These are phyloP conservation scores for Auriscalpium microsporum DNA, from an alignment of 768 basidiomycete species.

Conservation along the genomic window DNA sequence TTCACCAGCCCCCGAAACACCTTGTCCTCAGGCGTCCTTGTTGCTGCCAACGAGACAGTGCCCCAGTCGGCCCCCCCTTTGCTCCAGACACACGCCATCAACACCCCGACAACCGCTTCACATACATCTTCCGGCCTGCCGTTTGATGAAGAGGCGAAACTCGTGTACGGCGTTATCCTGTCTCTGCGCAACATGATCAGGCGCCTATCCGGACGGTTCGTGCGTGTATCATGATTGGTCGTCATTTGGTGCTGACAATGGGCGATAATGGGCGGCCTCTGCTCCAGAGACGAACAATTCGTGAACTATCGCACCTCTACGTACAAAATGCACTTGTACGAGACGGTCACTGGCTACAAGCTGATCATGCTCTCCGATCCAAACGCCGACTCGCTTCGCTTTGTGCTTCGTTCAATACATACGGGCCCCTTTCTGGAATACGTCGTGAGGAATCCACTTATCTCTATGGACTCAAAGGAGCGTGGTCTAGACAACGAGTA, in stretches of 20 bases:
- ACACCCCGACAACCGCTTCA: conserved; percentile 21
- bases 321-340: conserved; percentile 91
- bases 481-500: conserved; percentile 91
- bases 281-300: conserved; percentile 78
- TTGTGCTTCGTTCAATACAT: conserved; percentile 82
- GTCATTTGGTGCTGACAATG: neutral
- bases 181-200: conserved; percentile 91
- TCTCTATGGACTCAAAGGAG: conserved; percentile 72
- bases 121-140: conserved; percentile 46
- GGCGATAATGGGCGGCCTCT: neutral
- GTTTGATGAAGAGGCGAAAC: conserved; percentile 95
- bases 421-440: conserved; percentile 90
- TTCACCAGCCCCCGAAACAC: conserved; percentile 59
- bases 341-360: conserved; percentile 87
- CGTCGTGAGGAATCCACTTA: conserved; percentile 87
- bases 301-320: conserved; percentile 83
- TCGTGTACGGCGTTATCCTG: conserved; percentile 93
- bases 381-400: conserved; percentile 70
- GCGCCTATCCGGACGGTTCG: conserved; percentile 82
- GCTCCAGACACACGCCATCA: conserved; percentile 24
- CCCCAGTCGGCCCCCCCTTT: conserved; percentile 29
- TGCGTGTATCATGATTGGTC: neutral
- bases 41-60: conserved; percentile 40
- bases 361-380: conserved; percentile 93
- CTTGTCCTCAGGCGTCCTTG: conserved; percentile 58